Percentiles rank a stretch among this genome's conserved stretches.
These are phyloP conservation scores for Calocera viscosa DNA, from an alignment of 768 basidiomycete species.

Conservation along the genomic window DNA sequence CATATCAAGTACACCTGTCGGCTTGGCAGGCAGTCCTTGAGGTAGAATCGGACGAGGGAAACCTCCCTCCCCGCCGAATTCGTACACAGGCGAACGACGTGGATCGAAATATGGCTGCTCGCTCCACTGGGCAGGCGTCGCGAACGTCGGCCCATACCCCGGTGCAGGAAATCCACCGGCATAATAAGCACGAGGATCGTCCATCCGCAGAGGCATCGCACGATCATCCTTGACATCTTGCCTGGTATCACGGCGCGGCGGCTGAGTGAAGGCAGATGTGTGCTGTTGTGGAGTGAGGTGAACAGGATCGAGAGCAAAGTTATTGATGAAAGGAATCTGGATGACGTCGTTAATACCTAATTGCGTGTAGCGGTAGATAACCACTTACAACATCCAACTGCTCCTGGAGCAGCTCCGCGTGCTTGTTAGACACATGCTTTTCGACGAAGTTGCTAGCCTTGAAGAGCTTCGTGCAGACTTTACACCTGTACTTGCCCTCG, in stretches of 20 bases:
- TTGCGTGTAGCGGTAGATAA: conserved; percentile 8
- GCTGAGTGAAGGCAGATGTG: conserved; percentile 44
- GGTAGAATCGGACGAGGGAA: neutral
- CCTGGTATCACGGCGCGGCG: conserved; percentile 34
- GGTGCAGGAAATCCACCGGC: neutral
- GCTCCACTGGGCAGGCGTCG: neutral
- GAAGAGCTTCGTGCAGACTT: conserved; percentile 93
- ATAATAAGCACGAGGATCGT: neutral
- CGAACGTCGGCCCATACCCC: neutral
- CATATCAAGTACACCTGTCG: conserved; percentile 31
- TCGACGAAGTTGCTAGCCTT: conserved; percentile 93
- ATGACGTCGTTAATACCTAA: conserved; percentile 16
- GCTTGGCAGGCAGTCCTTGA: conserved; percentile 72
- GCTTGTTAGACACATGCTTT: conserved; percentile 94
- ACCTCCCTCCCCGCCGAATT: neutral
- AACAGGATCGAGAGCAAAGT: conserved; percentile 91
- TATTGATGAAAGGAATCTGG: conserved; percentile 84
- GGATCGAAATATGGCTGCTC: neutral
- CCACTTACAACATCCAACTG: conserved; percentile 65
- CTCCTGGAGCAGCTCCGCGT: conserved; percentile 64
- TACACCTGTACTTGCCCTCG: conserved; percentile 93
- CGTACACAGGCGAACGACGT: neutral
- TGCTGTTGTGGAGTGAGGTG: conserved; percentile 40
- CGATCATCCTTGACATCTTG: neutral
- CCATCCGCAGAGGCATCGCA: neutral